Evolutionary conservation across 2,329 filamentous ascomycete genomes (phyloP), one percentile per base, ranked within the genome.

Genomic region (Byssoonygena ceratinophila): DNA sequence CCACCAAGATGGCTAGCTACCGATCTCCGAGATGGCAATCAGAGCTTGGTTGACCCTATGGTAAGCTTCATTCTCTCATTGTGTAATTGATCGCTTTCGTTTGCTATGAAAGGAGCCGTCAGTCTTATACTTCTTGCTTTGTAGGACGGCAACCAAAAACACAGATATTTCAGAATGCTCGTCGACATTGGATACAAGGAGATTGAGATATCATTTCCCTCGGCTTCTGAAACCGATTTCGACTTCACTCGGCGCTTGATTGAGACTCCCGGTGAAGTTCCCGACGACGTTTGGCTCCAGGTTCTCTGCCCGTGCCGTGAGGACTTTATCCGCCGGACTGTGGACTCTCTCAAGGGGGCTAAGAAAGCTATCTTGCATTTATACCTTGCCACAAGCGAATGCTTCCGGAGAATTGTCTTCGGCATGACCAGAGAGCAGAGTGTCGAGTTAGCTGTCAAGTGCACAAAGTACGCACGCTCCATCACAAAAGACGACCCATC

Each of bases 361-460:
- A 95, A 95, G 74, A 96, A 94, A 69, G 92, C 87, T 51, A 85
- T 97, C 59, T 78, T 97, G 59, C 91, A 97, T 72, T 84, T 97
- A 62, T 98, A 97, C 73, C 83, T 98, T 46, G 91, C 92, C 46
- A 96, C 92, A 5, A 94, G 87, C 73, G 88, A 89, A 61, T 98
- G 91, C 69, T 98, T 98, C 78, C 86, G 90, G 57, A 80, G 83
- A 55, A 83, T 97, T 53, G 85, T 97, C 55, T 97, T 98, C 70
- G 82, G 82, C 64, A 92, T 89, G 79, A 79, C 82, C 54, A 84
- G 94, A 67, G 82, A 90, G 59, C 78, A 97, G 70, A 86, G 79
- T 59, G 71, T 95, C 53, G 86, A 84, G 59, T 77, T 94, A 62
- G 91, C 92, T 1, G 84, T 90, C 31, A 81, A 82, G 59, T 97